Evolutionary conservation across 2,329 filamentous ascomycete species (phyloP).

Genomic region (Blastomyces gilchristii): DNA sequence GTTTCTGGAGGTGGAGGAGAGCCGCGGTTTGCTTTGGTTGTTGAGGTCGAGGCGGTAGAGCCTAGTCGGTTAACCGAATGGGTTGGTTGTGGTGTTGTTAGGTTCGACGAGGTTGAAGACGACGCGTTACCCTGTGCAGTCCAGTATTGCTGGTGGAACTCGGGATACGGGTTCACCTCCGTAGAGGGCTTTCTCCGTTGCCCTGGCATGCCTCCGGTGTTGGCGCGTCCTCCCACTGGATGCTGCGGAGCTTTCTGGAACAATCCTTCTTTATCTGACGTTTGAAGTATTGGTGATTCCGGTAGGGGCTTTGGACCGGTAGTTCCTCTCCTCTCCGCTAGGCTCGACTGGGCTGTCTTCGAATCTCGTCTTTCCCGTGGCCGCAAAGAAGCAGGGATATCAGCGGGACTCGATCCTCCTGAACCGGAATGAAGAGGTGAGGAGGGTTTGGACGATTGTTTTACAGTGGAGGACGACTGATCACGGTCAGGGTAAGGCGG

Average conservation of each 20-base stretch:
- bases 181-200: slow-evolving; percentile 17
- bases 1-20: slow-evolving; percentile 94
- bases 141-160: slow-evolving; percentile 54
- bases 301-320: slow-evolving; percentile 65
- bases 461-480: slow-evolving; percentile 17
- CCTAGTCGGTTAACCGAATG: slow-evolving; percentile 50
- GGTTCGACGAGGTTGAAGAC: slow-evolving; percentile 22
- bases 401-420: slow-evolving; percentile 24
- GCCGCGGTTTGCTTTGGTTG: slow-evolving; percentile 79
- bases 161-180: slow-evolving; percentile 36
- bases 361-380: slow-evolving; percentile 43
- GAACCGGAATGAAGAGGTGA: slow-evolving; percentile 24
- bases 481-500: slow-evolving; percentile 28
- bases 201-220: slow-evolving; percentile 7
- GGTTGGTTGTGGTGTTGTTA: slow-evolving; percentile 43
- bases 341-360: slow-evolving; percentile 44
- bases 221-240: slow-evolving; percentile 29
- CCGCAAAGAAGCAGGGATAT: slow-evolving; percentile 34
- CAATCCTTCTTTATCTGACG: slow-evolving; percentile 65
- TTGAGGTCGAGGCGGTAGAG: slow-evolving; percentile 87
- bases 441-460: slow-evolving; percentile 15
- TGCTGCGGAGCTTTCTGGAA: slow-evolving; percentile 55
- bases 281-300: slow-evolving; percentile 67
- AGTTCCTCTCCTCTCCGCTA: slow-evolving; percentile 67
- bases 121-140: slow-evolving; percentile 38